These are phyloP conservation scores for Sporobolomyces phaffii DNA, from an alignment of 768 basidiomycete species.

Conservation along the genomic window DNA sequence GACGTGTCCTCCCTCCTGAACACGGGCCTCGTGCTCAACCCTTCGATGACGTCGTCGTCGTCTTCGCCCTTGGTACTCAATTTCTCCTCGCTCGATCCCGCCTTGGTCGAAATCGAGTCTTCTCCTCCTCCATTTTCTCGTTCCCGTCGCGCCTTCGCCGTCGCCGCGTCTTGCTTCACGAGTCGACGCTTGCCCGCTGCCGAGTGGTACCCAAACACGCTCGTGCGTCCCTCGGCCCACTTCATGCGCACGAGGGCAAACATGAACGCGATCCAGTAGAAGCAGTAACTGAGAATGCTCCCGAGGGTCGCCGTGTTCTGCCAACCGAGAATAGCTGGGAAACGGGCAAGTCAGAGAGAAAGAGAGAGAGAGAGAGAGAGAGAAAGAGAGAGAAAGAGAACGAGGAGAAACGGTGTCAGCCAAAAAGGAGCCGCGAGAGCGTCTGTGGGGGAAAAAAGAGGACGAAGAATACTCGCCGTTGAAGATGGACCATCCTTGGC, in stretches of 20 bases:
- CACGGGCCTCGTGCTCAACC: conserved; percentile 8
- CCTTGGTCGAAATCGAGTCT: background rate
- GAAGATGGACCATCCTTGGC: conserved; percentile 72
- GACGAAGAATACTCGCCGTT: conserved; percentile 53
- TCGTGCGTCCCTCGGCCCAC: conserved; percentile 48
- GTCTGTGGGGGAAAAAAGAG: conserved; percentile 57
- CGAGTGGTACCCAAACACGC: conserved; percentile 43
- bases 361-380: no score
- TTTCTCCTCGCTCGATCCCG: conserved; percentile 5
- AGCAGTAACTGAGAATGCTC: conserved; percentile 74
- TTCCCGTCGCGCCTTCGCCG: background rate
- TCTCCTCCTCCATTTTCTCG: no score
- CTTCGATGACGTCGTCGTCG: background rate
- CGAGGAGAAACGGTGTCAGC: no score
- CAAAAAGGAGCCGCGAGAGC: background rate
- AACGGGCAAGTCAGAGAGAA: no score
- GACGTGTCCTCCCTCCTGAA: conserved; percentile 9
- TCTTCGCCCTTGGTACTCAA: no score
- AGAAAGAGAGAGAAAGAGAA: no score
- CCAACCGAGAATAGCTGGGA: conserved; percentile 21
- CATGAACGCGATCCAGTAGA: conserved; percentile 84
- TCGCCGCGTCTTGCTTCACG: background rate
- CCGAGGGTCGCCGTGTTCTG: conserved; percentile 54
- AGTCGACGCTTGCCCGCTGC: conserved; percentile 31
- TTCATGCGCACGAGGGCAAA: conserved; percentile 55